Evolutionary conservation across 768 basidiomycete genomes (phyloP).

Genomic region (Lactarius akahatsu): DNA sequence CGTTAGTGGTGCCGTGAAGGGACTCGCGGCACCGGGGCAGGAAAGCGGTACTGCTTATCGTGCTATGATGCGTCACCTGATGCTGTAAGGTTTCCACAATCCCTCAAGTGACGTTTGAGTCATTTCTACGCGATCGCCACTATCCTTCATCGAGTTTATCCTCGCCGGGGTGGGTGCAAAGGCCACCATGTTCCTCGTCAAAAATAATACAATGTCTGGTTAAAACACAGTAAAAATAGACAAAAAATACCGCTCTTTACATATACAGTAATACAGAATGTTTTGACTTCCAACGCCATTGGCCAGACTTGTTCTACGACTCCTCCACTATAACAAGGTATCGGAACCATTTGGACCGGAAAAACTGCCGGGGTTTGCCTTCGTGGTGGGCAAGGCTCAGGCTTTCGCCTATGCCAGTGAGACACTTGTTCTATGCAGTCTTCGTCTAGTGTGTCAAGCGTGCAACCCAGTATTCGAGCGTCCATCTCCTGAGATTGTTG

Average conservation of each 20-base stretch:
- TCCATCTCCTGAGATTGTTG: neutral
- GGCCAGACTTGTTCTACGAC: neutral
- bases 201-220: neutral
- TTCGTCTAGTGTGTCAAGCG: no score
- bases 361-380: no score
- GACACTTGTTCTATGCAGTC: no score
- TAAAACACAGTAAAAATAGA: neutral
- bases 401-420: no score
- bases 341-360: no score
- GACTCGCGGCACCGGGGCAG: neutral
- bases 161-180: neutral
- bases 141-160: neutral
- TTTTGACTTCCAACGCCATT: neutral
- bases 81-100: neutral
- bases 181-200: neutral
- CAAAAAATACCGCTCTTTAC: neutral
- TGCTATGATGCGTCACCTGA: neutral
- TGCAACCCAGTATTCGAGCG: neutral
- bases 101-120: neutral
- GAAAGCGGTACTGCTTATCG: no score
- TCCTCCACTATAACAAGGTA: no score
- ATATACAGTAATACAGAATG: neutral
- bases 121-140: neutral
- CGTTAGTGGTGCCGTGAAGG: neutral
- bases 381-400: no score